Conservation (phyloP, 164 flowering plant species). For the Dillenia suffruticosa region DNA sequence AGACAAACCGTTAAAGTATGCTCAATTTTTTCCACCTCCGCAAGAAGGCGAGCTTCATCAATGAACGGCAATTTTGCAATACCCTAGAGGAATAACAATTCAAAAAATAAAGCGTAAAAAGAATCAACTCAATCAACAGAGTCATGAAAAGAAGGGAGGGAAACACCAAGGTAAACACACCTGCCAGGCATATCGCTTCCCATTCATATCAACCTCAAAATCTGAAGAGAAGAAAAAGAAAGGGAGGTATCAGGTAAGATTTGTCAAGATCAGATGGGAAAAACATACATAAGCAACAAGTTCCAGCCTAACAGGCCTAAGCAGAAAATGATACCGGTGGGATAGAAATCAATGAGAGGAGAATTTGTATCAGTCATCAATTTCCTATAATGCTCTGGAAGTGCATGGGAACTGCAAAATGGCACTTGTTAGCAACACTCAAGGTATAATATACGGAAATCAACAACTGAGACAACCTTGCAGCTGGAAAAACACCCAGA, state of each 20-base stretch:
- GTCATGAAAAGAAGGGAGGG: too few species aligned
- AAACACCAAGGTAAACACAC: constrained; percentile 25
- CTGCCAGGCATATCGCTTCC: constrained; percentile 97
- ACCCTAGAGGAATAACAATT: constrained; percentile 41
- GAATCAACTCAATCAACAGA: too few species aligned
- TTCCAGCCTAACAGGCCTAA: not conserved
- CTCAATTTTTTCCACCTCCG: constrained; percentile 73
- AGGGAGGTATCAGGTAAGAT: not conserved
- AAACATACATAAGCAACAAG: too few species aligned
- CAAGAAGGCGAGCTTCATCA: constrained; percentile 85
- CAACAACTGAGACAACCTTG: constrained; percentile 55
- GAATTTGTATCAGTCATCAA: constrained; percentile 89
- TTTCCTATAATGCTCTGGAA: constrained; percentile 72
- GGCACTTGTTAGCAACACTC: constrained; percentile 4
- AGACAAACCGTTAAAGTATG: constrained; percentile 71
- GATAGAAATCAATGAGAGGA: constrained; percentile 94
- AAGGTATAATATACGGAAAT: not conserved
- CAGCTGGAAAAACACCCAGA: constrained; percentile 97
- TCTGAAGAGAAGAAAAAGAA: constrained; percentile 33
- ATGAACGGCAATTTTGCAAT: constrained; percentile 95
- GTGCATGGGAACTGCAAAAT: constrained; percentile 84
- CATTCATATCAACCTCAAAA: constrained; percentile 99
- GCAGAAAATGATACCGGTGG: constrained; percentile 49
- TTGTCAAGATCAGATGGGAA: too few species aligned
- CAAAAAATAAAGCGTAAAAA: constrained; percentile 4